phyloP scores from a whole-genome alignment of 2,329 filamentous ascomycete genomes.

The Periconia sp. region DNA sequence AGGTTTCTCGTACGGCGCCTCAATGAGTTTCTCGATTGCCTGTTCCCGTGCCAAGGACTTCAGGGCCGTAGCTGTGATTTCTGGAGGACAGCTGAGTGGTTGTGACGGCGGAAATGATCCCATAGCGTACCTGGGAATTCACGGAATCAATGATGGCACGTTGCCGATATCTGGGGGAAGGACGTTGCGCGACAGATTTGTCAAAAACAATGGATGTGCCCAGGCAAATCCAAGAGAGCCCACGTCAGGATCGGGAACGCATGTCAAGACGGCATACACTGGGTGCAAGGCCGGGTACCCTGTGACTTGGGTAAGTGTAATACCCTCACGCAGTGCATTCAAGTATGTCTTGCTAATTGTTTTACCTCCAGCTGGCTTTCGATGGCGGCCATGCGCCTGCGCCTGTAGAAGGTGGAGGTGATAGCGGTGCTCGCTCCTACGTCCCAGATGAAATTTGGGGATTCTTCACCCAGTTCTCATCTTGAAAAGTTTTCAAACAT shows the following conservation, averaged over 20 bases:
- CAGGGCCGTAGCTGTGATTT: slow-evolving; percentile 41
- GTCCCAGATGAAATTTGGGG: slow-evolving; percentile 14
- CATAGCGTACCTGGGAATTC: slow-evolving; percentile 39
- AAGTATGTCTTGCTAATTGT: no score
- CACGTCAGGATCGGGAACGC: slow-evolving; percentile 8
- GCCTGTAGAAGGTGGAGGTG: slow-evolving; percentile 15
- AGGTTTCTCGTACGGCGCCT: slow-evolving; percentile 49
- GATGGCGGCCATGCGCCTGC: slow-evolving; percentile 19
- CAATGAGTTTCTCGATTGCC: slow-evolving; percentile 47
- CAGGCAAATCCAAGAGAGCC: slow-evolving; percentile 16
- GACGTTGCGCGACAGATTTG: slow-evolving; percentile 41
- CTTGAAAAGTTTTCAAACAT: background rate
- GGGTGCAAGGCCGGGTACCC: slow-evolving; percentile 35
- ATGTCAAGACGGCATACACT: slow-evolving; percentile 15
- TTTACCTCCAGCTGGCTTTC: slow-evolving; percentile 10
- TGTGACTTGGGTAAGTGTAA: slow-evolving; percentile 25
- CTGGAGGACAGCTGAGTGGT: slow-evolving; percentile 17
- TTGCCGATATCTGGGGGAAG: slow-evolving; percentile 37
- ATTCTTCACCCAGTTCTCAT: slow-evolving; percentile 14
- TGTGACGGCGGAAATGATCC: slow-evolving; percentile 25
- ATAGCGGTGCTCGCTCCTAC: slow-evolving; percentile 14
- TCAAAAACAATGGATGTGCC: slow-evolving; percentile 42
- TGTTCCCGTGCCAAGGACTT: slow-evolving; percentile 45
- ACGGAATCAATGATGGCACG: slow-evolving; percentile 42
- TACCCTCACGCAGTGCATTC: no score